Evolutionary conservation across 176 grass and related monocot genomes (phyloP).

Genomic region (Chrysopogon serrulatus): DNA sequence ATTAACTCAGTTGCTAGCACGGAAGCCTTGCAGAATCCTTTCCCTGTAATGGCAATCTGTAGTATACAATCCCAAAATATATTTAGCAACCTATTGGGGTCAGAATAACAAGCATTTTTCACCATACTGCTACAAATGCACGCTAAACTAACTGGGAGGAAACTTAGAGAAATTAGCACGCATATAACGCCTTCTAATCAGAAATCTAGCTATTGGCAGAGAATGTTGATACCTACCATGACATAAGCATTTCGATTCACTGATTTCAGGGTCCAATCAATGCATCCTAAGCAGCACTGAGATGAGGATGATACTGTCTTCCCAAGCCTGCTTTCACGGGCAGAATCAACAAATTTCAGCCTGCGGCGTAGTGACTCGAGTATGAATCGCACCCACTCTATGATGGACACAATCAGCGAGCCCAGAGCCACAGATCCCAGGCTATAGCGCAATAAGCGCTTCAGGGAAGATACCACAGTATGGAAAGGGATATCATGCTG

Average conservation of each 20-base stretch:
- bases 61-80: neutral
- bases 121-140: neutral
- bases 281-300: slow-evolving; percentile 79
- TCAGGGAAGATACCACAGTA: slow-evolving; percentile 81
- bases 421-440: slow-evolving; percentile 90
- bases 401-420: slow-evolving; percentile 61
- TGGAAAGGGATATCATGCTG: slow-evolving; percentile 87
- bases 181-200: neutral
- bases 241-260: slow-evolving; percentile 89
- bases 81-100: neutral
- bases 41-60: slow-evolving; percentile 93
- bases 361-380: slow-evolving; percentile 67
- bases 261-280: slow-evolving; percentile 90
- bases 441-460: slow-evolving; percentile 66
- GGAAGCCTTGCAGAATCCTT: slow-evolving; percentile 87
- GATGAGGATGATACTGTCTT: slow-evolving; percentile 77
- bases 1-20: slow-evolving; percentile 71
- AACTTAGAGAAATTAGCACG: neutral
- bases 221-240: slow-evolving; percentile 41
- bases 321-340: slow-evolving; percentile 42
- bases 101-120: neutral
- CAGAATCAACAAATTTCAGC: slow-evolving; percentile 53
- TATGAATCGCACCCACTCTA: slow-evolving; percentile 85
- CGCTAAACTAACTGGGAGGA: neutral
- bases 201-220: neutral